These are phyloP conservation scores for Lippia alba DNA, from an alignment of 305 asterid species.

Conservation along the genomic window DNA sequence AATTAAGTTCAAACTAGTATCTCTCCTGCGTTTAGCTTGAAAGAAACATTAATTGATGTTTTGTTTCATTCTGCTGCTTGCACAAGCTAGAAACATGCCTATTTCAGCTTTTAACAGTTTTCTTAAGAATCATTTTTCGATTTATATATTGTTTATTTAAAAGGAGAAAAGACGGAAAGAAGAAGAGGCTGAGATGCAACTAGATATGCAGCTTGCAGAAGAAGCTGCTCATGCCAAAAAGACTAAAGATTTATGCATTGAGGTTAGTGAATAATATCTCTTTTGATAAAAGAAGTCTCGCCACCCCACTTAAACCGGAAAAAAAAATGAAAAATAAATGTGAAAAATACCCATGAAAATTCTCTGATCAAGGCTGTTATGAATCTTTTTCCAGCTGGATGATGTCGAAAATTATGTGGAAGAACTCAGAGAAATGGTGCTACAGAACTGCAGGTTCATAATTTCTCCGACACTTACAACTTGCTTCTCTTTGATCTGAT, in stretches of 20 bases:
- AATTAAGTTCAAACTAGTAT: background rate
- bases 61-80: conserved; percentile 22
- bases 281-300: background rate
- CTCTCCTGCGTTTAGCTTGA: background rate
- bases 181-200: conserved; percentile 64
- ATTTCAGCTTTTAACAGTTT: conserved; percentile 8
- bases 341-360: background rate
- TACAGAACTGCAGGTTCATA: conserved; percentile 86
- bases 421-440: conserved; percentile 66
- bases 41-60: background rate
- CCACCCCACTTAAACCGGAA: background rate
- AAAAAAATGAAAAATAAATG: background rate
- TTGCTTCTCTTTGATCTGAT: background rate
- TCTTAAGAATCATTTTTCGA: conserved; percentile 25
- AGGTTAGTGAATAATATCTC: conserved; percentile 45
- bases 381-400: conserved; percentile 62
- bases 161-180: conserved; percentile 66
- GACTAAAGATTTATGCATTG: conserved; percentile 55
- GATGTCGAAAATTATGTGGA: conserved; percentile 63
- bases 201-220: conserved; percentile 60
- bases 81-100: background rate
- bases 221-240: conserved; percentile 72
- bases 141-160: conserved; percentile 30
- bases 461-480: conserved; percentile 10
- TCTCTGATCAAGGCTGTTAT: conserved; percentile 30